Evolutionary conservation across 768 basidiomycete species (phyloP).

Genomic region (Trametes villosa): DNA sequence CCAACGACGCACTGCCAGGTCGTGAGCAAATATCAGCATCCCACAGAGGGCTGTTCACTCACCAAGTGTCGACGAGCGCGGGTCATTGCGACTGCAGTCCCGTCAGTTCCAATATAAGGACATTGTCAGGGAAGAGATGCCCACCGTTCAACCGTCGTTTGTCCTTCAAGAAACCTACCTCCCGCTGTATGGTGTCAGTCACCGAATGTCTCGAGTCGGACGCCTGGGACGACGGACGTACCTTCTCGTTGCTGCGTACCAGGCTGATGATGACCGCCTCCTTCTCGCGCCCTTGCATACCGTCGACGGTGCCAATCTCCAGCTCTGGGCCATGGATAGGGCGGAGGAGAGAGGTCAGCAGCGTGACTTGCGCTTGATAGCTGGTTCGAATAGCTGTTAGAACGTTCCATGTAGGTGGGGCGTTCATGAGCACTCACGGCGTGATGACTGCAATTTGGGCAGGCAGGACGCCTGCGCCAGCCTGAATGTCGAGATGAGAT

Average conservation of each 20-base stretch:
- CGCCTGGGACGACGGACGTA: constrained; percentile 25
- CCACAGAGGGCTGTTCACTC: constrained; percentile 33
- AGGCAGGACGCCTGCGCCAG: constrained; percentile 61
- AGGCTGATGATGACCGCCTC: constrained; percentile 92
- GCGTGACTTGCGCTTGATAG: constrained; percentile 93
- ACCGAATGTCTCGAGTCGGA: no score
- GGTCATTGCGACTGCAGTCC: constrained; percentile 80
- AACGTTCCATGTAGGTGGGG: not conserved
- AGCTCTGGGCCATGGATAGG: constrained; percentile 68
- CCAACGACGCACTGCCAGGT: constrained; percentile 82
- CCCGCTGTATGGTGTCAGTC: constrained; percentile 51
- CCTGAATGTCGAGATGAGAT: constrained; percentile 40
- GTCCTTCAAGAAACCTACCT: constrained; percentile 95
- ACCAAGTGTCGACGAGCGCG: constrained; percentile 88
- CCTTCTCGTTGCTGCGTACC: constrained; percentile 89
- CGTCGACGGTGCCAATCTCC: constrained; percentile 95
- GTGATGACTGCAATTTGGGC: constrained; percentile 87
- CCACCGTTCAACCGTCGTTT: constrained; percentile 87
- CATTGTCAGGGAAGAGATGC: constrained; percentile 18
- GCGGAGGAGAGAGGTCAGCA: constrained; percentile 77
- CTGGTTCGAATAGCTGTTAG: constrained; percentile 38
- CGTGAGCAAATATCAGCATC: not conserved
- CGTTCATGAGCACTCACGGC: constrained; percentile 61
- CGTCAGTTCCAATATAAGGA: constrained; percentile 3
- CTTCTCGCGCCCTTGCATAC: constrained; percentile 96